These are phyloP conservation scores for Dryas alaskensis DNA, from an alignment of 306 rosid genomes.

Conservation along the genomic window DNA sequence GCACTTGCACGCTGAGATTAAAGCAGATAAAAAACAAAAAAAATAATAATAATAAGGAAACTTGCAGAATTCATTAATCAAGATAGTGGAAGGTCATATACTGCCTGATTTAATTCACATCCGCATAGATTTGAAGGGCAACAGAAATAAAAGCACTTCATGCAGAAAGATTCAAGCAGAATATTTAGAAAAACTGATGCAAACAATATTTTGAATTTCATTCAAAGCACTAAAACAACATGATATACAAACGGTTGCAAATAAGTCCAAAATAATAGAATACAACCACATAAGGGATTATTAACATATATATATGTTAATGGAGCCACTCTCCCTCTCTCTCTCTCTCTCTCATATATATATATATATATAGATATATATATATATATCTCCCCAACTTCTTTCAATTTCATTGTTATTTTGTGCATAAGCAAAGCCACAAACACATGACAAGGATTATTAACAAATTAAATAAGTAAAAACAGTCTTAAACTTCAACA, in stretches of 20 bases:
- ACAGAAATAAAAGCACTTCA: neutral
- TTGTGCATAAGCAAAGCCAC: neutral
- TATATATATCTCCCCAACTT: too few relatives aligned
- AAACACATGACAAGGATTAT: neutral
- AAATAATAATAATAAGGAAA: neutral
- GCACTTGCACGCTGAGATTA: slow-evolving; percentile 89
- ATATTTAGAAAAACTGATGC: neutral
- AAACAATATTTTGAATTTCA: neutral
- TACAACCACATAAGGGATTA: neutral
- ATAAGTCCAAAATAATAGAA: neutral
- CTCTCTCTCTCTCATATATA: too few relatives aligned
- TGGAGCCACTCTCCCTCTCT: too few relatives aligned
- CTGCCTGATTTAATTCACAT: neutral
- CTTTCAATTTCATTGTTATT: neutral
- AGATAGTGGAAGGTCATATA: neutral
- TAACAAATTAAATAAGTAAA: neutral
- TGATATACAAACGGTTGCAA: neutral
- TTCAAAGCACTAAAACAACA: too few relatives aligned
- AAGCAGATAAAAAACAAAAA: slow-evolving; percentile 13
- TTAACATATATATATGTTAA: too few relatives aligned
- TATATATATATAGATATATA: too few relatives aligned
- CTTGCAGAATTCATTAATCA: neutral
- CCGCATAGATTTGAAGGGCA: neutral
- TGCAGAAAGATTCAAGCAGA: neutral
- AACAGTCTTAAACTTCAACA: slow-evolving; percentile 5